phyloP scores from a whole-genome alignment of 2,329 filamentous ascomycete genomes.

The Chrysoporthe cubensis region DNA sequence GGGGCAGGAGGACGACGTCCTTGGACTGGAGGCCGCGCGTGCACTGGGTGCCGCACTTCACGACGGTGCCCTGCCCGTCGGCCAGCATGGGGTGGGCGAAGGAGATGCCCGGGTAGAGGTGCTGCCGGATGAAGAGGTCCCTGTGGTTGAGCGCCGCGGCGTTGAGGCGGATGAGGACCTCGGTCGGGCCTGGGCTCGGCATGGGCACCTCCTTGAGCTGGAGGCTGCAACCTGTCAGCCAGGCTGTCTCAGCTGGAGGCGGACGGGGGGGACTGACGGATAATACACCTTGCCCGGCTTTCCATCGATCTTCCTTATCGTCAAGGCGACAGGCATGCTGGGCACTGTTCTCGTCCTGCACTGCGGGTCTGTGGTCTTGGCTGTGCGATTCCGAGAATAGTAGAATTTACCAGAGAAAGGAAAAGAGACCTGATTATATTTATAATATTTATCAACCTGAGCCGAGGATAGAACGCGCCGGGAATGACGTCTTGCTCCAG shows the following conservation, averaged over 20 bases:
- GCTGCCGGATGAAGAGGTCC: constrained; percentile 91
- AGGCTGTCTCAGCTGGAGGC: neutral
- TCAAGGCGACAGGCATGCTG: constrained; percentile 60
- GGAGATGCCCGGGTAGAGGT: constrained; percentile 84
- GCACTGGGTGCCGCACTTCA: constrained; percentile 57
- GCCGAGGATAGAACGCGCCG: neutral
- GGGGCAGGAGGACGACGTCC: constrained; percentile 72
- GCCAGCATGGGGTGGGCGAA: constrained; percentile 80
- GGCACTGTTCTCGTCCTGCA: neutral
- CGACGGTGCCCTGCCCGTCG: constrained; percentile 80
- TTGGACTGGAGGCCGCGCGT: constrained; percentile 36
- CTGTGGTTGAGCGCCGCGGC: constrained; percentile 91
- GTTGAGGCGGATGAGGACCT: constrained; percentile 76
- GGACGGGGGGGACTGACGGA: constrained; percentile 53
- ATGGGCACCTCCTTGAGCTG: constrained; percentile 63
- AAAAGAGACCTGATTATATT: neutral
- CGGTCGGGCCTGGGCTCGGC: constrained; percentile 64
- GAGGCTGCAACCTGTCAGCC: constrained; percentile 46
- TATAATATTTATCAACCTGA: neutral
- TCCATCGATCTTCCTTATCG: constrained; percentile 71
- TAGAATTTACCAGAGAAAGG: neutral
- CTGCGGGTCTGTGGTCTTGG: too few species aligned
- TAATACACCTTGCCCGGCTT: constrained; percentile 91
- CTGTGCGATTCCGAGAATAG: too few species aligned
- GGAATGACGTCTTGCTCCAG: neutral